phyloP scores from a whole-genome alignment of 306 rosid species.

The Quercus variabilis region DNA sequence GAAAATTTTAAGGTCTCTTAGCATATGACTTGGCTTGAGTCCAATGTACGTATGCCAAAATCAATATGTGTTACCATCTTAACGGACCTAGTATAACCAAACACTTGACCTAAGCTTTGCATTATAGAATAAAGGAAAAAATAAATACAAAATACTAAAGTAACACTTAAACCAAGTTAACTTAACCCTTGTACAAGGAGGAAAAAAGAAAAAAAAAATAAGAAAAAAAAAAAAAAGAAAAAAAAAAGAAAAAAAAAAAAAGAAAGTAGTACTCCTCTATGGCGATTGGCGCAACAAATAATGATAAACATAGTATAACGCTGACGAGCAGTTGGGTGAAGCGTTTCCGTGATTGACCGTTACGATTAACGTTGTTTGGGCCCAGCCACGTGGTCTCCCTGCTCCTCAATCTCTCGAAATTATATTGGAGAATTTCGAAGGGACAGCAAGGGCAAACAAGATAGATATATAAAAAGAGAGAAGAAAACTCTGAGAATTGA shows the following conservation, averaged over 20 bases:
- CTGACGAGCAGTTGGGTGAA: slow-evolving; percentile 27
- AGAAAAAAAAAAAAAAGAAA: neutral
- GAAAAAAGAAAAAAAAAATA: neutral
- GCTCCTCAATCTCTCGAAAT: slow-evolving; percentile 8
- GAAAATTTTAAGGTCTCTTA: no score
- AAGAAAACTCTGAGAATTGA: no score
- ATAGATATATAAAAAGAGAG: neutral
- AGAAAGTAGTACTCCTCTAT: neutral
- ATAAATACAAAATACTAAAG: no score
- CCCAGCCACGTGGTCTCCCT: slow-evolving; percentile 27
- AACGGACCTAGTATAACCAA: rapidly evolving
- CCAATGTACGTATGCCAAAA: no score
- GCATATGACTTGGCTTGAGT: no score
- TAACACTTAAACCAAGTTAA: no score
- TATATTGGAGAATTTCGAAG: neutral
- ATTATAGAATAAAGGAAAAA: no score
- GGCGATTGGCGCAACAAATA: neutral
- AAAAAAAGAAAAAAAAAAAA: neutral
- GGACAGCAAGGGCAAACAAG: neutral
- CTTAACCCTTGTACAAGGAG: neutral
- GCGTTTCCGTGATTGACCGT: slow-evolving; percentile 10
- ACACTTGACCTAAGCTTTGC: no score
- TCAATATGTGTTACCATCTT: rapidly evolving
- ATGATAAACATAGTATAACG: neutral
- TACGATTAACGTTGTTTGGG: neutral